Conservation (phyloP, 768 basidiomycete genomes). For the Leucosporidium creatinivorum region DNA sequence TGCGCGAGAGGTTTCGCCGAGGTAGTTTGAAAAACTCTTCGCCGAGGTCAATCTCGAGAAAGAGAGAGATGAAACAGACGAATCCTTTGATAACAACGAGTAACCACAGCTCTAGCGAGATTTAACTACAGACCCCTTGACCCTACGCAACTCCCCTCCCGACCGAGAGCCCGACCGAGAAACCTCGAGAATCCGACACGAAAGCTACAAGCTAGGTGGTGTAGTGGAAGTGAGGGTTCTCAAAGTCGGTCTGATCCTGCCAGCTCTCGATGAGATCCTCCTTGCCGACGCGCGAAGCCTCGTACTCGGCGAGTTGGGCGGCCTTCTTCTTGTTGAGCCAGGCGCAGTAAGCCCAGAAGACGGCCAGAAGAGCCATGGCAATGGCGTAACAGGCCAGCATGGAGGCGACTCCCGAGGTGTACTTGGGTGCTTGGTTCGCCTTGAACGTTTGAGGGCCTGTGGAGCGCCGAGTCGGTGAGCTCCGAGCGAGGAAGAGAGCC, state of each 20-base stretch:
- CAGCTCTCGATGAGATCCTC: constrained; percentile 23
- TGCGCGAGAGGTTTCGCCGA: no score
- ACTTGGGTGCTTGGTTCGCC: constrained; percentile 33
- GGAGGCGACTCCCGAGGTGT: constrained; percentile 26
- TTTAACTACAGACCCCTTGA: no score
- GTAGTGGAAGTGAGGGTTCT: constrained; percentile 30
- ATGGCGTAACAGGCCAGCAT: constrained; percentile 22
- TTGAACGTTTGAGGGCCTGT: constrained; percentile 35
- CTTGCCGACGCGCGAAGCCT: constrained; percentile 18
- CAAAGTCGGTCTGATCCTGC: constrained; percentile 36
- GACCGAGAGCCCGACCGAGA: no score
- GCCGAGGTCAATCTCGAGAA: no score
- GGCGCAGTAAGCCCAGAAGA: constrained; percentile 28
- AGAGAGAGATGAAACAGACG: no score
- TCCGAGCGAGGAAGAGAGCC: no score
- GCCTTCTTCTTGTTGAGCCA: constrained; percentile 35
- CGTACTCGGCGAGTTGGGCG: constrained; percentile 25
- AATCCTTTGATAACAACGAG: no score
- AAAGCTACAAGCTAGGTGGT: not conserved
- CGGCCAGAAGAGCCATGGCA: constrained; percentile 18
- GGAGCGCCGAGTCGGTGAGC: not conserved
- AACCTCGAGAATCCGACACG: not conserved
- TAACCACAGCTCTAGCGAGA: no score
- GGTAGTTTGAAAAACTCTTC: no score
- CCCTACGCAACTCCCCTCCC: no score